phyloP scores from a whole-genome alignment of 2,329 filamentous ascomycete species.

The Colletotrichum sp. region DNA sequence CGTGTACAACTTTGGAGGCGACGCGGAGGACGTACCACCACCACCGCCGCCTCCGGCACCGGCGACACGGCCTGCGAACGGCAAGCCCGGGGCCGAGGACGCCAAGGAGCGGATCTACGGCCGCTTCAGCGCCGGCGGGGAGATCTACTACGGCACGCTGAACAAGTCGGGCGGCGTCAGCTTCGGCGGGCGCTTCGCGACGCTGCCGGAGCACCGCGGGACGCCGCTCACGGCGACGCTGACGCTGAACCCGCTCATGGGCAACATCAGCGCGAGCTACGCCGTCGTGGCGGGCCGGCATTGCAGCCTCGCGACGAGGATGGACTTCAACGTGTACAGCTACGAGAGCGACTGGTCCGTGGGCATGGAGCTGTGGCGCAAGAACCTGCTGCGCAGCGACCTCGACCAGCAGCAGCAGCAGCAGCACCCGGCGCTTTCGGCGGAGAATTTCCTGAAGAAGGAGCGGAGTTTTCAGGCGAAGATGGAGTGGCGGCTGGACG shows the following conservation, averaged over 20 bases:
- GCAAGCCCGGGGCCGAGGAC: slow-evolving; percentile 33
- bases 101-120: slow-evolving; percentile 70
- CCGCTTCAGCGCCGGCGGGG: slow-evolving; percentile 87
- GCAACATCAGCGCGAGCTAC: slow-evolving; percentile 89
- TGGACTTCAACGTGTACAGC: slow-evolving; percentile 98
- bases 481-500: slow-evolving; percentile 53
- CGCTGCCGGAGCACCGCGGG: slow-evolving; percentile 78
- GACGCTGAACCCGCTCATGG: slow-evolving; percentile 93
- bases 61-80: slow-evolving; percentile 25
- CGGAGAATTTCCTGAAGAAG: slow-evolving; percentile 24
- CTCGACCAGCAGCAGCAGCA: not conserved
- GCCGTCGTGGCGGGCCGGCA: slow-evolving; percentile 85
- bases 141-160: slow-evolving; percentile 92
- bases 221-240: slow-evolving; percentile 94
- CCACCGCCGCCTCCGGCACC: not conserved
- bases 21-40: slow-evolving; percentile 48
- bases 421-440: slow-evolving; percentile 1
- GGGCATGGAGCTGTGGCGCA: slow-evolving; percentile 92
- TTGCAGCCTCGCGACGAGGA: slow-evolving; percentile 84
- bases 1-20: slow-evolving; percentile 91
- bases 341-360: slow-evolving; percentile 95
- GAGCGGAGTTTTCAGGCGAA: slow-evolving; percentile 54
- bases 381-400: slow-evolving; percentile 34
- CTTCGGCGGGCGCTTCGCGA: slow-evolving; percentile 87
- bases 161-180: slow-evolving; percentile 95